Base-by-base conservation (phyloP, 345 rosid genomes). In the Linum tenue region DNA sequence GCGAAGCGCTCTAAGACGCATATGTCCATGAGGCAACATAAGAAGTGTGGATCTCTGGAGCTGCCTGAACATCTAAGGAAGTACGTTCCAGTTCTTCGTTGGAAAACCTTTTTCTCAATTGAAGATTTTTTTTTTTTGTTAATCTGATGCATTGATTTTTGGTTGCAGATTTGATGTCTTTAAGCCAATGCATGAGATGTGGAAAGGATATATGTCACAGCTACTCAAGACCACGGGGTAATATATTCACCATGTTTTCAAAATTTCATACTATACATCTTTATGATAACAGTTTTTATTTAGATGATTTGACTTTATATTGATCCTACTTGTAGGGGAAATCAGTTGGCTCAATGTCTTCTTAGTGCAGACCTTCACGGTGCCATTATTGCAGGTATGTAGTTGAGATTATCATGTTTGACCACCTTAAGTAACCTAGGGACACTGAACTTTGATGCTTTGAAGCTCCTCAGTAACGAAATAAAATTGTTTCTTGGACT, bases 1-100 rank as follows among this genome's bases (percentile, higher is more conserved):
- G 85, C 97, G 31, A 92, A 83, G 84, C 90, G 92, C 63, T 92
- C 95, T 44, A 92, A 82, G 78, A 69, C 38, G 60, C 95, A 70
- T 73, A 89, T 90, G 92, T 86, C 96, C 60, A 77, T 76, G 88
- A 90, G 84, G 75, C 68, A 70, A 67, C 92, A 80, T 72, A 92
- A 92, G 80, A 88, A 81, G 61, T 73, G 77, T 65, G 90, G 94
- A 64, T 76, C 79, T 14, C 70, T 84, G 59, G 64, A 81, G 69
- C 59, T 88, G 69, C 88, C 90, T 70, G 67, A 58, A 63, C 65
- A 81, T 75, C 69, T 78, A 55, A 82, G 67, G 61, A 83, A 81
- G 98, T 91, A 76, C 77, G 57, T 1, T 16, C 56, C 38, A 12
- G n/a, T 39, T 44, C 31, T 43, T 44, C 39, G 37, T 59, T 35